A percentile compares a stretch with the other conserved stretches of the same genome.
These are phyloP conservation scores for Solanum ossicruentum DNA, from an alignment of 257 asterid genomes.

Conservation along the genomic window DNA sequence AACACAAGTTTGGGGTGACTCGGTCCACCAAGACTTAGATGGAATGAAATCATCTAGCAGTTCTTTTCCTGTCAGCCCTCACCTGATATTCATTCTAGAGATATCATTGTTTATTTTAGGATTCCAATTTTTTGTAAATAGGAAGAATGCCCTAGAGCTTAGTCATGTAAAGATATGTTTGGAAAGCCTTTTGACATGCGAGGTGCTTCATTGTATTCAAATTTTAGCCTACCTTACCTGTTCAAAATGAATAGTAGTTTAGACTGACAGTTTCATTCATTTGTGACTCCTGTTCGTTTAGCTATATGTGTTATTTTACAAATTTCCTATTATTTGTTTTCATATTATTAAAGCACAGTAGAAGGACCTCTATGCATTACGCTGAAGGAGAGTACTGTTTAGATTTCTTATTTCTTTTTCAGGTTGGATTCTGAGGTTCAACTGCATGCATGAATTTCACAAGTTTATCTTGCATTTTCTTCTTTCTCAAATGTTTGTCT, in stretches of 20 bases:
- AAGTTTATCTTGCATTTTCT: neutral
- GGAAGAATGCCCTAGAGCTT: neutral
- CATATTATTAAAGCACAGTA: neutral
- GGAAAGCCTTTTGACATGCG: neutral
- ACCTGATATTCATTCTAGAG: neutral
- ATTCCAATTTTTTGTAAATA: neutral
- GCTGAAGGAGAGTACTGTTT: neutral
- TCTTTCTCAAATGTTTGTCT: neutral
- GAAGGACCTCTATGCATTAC: neutral
- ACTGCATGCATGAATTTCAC: neutral
- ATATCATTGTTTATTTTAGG: neutral
- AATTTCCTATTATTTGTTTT: neutral
- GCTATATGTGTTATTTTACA: neutral
- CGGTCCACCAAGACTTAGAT: neutral
- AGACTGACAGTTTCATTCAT: neutral
- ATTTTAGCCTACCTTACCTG: neutral
- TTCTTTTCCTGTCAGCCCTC: neutral
- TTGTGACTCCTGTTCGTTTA: neutral
- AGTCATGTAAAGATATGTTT: neutral
- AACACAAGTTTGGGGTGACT: neutral
- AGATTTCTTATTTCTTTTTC: neutral
- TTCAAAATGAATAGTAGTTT: neutral
- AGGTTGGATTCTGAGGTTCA: neutral
- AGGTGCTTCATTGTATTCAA: neutral
- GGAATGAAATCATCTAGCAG: neutral